Conservation (phyloP, 2,329 filamentous ascomycete species). For the Pseudocercospora fuligena region DNA sequence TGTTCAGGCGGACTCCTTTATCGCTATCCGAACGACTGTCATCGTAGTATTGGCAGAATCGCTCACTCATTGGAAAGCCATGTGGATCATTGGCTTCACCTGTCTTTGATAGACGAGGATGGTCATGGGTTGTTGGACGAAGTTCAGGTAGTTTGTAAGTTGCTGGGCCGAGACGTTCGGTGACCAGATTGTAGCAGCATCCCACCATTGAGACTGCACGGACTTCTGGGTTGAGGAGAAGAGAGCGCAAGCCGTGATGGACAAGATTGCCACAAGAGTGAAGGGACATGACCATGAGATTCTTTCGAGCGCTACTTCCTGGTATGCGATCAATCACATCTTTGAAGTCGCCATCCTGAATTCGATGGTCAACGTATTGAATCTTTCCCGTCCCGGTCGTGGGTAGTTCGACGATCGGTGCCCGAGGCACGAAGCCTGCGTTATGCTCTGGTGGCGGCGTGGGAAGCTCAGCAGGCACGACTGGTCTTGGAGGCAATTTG, state of each 20-base stretch:
- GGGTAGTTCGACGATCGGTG: conserved; percentile 30
- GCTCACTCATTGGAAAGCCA: conserved; percentile 89
- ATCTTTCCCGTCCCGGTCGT: conserved; percentile 64
- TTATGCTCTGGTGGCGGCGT: conserved; percentile 31
- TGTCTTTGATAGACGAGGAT: conserved; percentile 70
- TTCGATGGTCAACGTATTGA: conserved; percentile 75
- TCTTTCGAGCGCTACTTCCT: conserved; percentile 26
- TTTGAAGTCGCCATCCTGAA: conserved; percentile 74
- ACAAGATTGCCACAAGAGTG: conserved; percentile 98
- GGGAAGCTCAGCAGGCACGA: conserved; percentile 25
- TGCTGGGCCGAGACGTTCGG: conserved; percentile 83
- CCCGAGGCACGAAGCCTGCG: conserved; percentile 8
- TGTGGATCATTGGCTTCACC: conserved; percentile 79
- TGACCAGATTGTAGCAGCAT: conserved; percentile 97
- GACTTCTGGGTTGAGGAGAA: conserved; percentile 82
- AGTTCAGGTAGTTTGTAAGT: conserved; percentile 83
- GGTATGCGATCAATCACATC: conserved; percentile 64
- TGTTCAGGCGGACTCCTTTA: conserved; percentile 80
- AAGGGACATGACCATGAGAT: conserved; percentile 86
- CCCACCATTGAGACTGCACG: conserved; percentile 93
- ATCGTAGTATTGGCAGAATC: conserved; percentile 58
- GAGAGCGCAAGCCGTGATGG: conserved; percentile 86
- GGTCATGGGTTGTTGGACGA: conserved; percentile 60
- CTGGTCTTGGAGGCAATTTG: conserved; percentile 16
- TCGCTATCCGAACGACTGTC: conserved; percentile 37